phyloP scores from a whole-genome alignment of 768 basidiomycete species.

The Suillus hirtellus region DNA sequence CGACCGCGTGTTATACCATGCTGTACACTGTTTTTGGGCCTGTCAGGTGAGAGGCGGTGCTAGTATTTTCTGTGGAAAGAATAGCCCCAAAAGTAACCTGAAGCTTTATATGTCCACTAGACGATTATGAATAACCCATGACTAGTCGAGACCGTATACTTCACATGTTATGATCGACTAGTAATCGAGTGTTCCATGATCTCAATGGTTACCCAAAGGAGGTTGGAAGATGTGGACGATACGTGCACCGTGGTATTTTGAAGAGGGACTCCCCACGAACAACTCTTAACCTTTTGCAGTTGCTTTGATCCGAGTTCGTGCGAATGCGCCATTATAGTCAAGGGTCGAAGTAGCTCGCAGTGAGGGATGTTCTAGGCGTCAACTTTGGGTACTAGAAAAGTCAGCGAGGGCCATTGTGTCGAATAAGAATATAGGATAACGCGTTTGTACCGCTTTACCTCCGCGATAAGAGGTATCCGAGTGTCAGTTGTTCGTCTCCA shows the following conservation, averaged over 20 bases:
- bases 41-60: neutral
- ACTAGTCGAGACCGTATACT: neutral
- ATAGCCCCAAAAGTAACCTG: neutral
- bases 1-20: neutral
- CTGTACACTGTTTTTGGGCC: neutral
- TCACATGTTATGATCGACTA: neutral
- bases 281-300: neutral
- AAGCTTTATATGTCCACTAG: neutral
- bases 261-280: constrained; percentile 28
- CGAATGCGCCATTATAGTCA: neutral
- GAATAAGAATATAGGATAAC: neutral
- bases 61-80: neutral
- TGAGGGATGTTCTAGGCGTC: neutral
- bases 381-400: neutral
- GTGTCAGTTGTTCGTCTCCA: neutral
- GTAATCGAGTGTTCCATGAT: constrained; percentile 12
- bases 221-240: constrained; percentile 46
- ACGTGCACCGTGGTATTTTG: constrained; percentile 42
- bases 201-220: constrained; percentile 32
- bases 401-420: neutral
- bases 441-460: neutral
- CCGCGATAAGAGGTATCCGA: neutral
- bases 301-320: neutral
- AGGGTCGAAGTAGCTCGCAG: neutral
- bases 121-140: neutral